Conservation (phyloP, 192 early-diverging fungal species). For the Diversispora eburnea region DNA sequence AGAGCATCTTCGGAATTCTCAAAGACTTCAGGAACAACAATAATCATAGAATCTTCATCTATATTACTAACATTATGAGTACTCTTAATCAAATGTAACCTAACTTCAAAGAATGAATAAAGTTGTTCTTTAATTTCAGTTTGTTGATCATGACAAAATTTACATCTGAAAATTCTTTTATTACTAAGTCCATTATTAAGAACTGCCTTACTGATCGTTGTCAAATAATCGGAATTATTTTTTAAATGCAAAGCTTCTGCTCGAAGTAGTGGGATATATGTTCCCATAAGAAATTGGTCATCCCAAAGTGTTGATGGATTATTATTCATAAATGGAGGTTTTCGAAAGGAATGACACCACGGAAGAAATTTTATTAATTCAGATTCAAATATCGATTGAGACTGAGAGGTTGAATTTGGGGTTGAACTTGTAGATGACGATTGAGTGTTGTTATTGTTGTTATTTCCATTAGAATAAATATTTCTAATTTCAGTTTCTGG, state of each 20-base stretch:
- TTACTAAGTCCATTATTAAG: constrained; percentile 1
- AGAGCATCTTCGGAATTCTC: neutral
- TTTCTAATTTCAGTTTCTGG: neutral
- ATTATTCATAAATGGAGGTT: constrained; percentile 7
- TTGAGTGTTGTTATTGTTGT: neutral
- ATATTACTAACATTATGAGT: neutral
- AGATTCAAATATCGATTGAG: neutral
- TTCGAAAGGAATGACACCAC: neutral
- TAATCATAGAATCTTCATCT: constrained; percentile 1
- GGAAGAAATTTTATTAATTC: constrained; percentile 17
- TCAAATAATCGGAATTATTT: neutral
- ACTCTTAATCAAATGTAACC: constrained; percentile 9
- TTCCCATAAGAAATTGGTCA: constrained; percentile 10
- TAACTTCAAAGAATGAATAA: constrained; percentile 20
- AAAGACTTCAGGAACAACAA: neutral
- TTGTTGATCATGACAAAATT: constrained; percentile 2
- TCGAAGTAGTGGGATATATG: neutral
- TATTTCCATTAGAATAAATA: constrained; percentile 6
- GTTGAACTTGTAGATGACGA: neutral
- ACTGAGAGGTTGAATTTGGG: neutral
- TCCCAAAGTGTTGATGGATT: constrained; percentile 18
- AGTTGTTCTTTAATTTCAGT: neutral
- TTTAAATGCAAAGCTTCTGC: constrained; percentile 7
- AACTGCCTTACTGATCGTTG: neutral
- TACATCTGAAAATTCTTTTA: constrained; percentile 7